Base-by-base conservation (phyloP, 2,329 filamentous ascomycete genomes). In the Phoma herbarum region DNA sequence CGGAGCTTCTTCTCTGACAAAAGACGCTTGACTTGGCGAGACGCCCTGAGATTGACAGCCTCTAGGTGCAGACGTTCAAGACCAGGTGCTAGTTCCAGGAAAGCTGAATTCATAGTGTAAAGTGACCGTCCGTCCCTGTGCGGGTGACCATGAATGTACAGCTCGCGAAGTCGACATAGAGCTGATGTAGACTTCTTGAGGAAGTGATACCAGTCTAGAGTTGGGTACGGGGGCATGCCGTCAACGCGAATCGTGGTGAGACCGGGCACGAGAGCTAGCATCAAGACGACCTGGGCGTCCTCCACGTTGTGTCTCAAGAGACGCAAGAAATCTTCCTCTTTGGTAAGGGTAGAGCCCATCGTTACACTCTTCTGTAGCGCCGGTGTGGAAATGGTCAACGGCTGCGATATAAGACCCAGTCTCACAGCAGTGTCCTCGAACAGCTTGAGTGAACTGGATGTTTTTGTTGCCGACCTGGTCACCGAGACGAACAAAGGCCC, bases 281-380 rank as follows among this genome's bases (percentile, higher is more conserved):
- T 31, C 25, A 51, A 11, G 4, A 57, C 16, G 10, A 57, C 11
- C 4, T 51, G 47, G 10, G 47, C 53, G 22, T 57, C 41, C 16
- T 57, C 53, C 5, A 46, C 31, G 10, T 46, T 25, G 23, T 46
- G 41, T 22, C 20, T 41, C 5, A 50, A 7, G 10, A 39, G 47
- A 1, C 41, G 53, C 9, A 41, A 2, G 9, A 57, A 41, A 16
- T 51, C 41, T 11, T 37, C 46, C 2, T 45, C 31, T 7, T 39
- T 45, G 9, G 45, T 20, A 6, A 50, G 33, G 2, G 33, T 26
- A 2, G 23, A 14, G 7, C 46, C 53, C 33, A n/a, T 18, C 12
- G 29, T 16, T 2, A 7, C 9, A 16, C 29, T 33, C 14, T 33
- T 33, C 3, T 10, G n/a, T 18, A 37, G 33, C 11, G 16, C 7